phyloP scores from a whole-genome alignment of 768 basidiomycete genomes.

The Leccinum broughii region DNA sequence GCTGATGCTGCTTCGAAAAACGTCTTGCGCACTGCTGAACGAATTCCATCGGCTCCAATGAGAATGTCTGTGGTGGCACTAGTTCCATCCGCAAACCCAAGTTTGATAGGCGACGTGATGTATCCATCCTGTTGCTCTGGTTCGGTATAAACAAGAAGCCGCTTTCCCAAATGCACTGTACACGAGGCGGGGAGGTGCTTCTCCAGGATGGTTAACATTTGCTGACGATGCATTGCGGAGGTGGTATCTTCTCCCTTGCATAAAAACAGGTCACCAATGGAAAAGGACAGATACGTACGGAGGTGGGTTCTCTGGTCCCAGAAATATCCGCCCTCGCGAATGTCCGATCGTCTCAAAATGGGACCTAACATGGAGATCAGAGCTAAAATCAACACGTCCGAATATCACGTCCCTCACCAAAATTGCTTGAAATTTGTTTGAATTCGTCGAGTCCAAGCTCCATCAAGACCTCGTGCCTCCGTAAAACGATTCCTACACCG shows the following conservation, averaged over 20 bases:
- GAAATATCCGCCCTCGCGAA: constrained; percentile 30
- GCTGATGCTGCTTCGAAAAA: constrained; percentile 22
- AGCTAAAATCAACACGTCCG: background rate
- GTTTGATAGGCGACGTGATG: constrained; percentile 18
- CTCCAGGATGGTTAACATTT: constrained; percentile 22
- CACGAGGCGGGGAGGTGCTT: constrained; percentile 19
- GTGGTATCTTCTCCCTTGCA: constrained; percentile 12
- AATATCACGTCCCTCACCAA: constrained; percentile 14
- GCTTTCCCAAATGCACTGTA: constrained; percentile 17
- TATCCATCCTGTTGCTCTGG: constrained; percentile 23
- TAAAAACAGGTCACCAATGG: background rate
- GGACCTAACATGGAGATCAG: background rate
- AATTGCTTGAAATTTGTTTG: constrained; percentile 13
- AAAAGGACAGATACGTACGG: constrained; percentile 13
- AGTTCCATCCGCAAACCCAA: constrained; percentile 20
- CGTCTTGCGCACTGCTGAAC: constrained; percentile 25
- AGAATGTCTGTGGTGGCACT: constrained; percentile 41
- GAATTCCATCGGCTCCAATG: constrained; percentile 48
- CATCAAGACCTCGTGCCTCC: constrained; percentile 45
- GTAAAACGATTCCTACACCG: constrained; percentile 46
- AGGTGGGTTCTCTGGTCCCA: constrained; percentile 26
- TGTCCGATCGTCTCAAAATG: constrained; percentile 27
- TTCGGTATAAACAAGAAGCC: constrained; percentile 18
- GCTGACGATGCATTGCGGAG: constrained; percentile 22
- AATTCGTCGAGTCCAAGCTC: constrained; percentile 43